Base-by-base conservation (phyloP, 257 asterid genomes). In the Lycium barbarum region DNA sequence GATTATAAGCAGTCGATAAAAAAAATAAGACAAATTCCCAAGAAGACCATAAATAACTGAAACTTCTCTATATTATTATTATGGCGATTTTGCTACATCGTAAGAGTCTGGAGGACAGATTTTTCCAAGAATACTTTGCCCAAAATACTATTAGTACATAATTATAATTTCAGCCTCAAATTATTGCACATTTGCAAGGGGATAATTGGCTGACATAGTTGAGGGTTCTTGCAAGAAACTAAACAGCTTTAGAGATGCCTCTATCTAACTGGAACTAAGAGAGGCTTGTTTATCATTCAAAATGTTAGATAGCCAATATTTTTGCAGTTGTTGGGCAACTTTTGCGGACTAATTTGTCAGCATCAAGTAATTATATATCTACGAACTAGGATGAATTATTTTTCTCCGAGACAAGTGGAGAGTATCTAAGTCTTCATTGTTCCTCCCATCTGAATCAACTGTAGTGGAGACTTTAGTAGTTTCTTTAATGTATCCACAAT, bases 401-500 rank as follows among this genome's bases (percentile, higher is more conserved):
- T 10, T 80, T 61, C 84, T 83, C 53, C 47, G 1, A 6, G 15
- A 45, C 47, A 81, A 61, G 63, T 22, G 86, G 33, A 62, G 14
- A 85, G 65, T 62, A 18, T 71, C 54, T 18, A 83, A 59, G 67
- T 12, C 82, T 79, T 91, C 82, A 89, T 17, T 87, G 61, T 82
- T 62, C 89, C 84, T 78, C 95, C 97, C 95, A 92, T 93, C 84
- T 91, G 95, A 79, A 94, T 93, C 90, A 90, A 66, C 89, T 91
- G 93, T 86, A 89, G 81, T 22, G 98, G 98, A 63, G 99, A 96
- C 90, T 93, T 96, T 76, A 96, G 88, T 89, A 96, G 49, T 90
- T 96, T 94, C 94, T 96, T 96, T 84, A 96, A 53, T 0, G 95
- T 84, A 10, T 92, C 97, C 89, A 96, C 93, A 33, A 96, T 93